Evolutionary conservation across 1,284 basidiomycete genomes (phyloP).

Genomic region (Leccinum brunneo-olivaceum): DNA sequence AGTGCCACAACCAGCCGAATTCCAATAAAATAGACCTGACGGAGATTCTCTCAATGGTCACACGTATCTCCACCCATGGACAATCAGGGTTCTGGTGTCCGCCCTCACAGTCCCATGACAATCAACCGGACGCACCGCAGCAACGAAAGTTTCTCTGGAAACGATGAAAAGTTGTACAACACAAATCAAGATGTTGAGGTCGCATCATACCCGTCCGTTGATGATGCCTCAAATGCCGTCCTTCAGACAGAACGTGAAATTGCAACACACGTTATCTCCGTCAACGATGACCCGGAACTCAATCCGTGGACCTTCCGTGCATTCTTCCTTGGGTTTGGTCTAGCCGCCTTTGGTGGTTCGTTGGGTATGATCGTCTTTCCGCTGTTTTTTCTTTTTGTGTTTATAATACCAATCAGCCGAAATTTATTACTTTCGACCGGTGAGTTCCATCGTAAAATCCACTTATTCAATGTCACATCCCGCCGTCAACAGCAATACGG

Average conservation of each 20-base stretch:
- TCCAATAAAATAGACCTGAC: too few species aligned
- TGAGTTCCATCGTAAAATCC: conserved; percentile 11
- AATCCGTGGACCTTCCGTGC: conserved; percentile 54
- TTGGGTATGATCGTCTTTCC: conserved; percentile 25
- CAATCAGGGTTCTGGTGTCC: too few species aligned
- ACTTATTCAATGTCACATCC: neutral
- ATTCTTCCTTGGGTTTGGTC: conserved; percentile 51
- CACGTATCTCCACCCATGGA: too few species aligned
- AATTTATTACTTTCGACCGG: conserved; percentile 59
- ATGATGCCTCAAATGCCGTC: too few species aligned
- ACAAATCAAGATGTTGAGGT: conserved; percentile 33
- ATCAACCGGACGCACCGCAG: too few species aligned
- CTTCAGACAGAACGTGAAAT: conserved; percentile 41
- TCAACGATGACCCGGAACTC: conserved; percentile 48
- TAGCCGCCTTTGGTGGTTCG: conserved; percentile 55
- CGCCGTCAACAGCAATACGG: conserved; percentile 36
- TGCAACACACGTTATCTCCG: conserved; percentile 45
- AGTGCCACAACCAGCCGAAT: too few species aligned
- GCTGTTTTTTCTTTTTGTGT: neutral
- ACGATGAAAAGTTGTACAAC: conserved; percentile 30
- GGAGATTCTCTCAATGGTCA: too few species aligned
- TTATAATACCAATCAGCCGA: conserved; percentile 35
- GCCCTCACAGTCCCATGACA: too few species aligned
- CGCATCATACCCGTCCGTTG: too few species aligned
- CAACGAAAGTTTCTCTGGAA: too few species aligned